A percentile compares a stretch with the other conserved stretches of the same genome.
Conservation (phyloP, 2,329 filamentous ascomycete species). For the Dothideomycetidae sp. region DNA sequence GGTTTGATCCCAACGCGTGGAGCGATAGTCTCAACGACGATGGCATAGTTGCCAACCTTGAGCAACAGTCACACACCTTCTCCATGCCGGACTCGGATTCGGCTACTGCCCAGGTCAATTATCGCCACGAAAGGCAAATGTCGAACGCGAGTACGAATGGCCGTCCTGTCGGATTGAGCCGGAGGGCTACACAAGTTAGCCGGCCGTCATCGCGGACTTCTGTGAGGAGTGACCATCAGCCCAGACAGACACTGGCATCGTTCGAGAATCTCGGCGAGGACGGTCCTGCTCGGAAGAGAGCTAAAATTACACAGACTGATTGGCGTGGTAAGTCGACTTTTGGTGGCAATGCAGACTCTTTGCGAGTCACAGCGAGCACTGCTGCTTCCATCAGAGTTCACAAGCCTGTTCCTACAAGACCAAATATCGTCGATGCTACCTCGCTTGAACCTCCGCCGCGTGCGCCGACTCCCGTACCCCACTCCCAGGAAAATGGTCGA, state of each 20-base stretch:
- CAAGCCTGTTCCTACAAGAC: constrained; percentile 49
- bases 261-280: constrained; percentile 34
- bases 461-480: constrained; percentile 61
- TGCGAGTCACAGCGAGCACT: constrained; percentile 82
- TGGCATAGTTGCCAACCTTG: constrained; percentile 4
- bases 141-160: constrained; percentile 7
- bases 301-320: constrained; percentile 59
- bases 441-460: constrained; percentile 60
- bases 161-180: not conserved
- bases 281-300: constrained; percentile 57
- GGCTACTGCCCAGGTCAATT: not conserved
- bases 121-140: constrained; percentile 6
- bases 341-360: constrained; percentile 51
- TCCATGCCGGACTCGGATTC: not conserved
- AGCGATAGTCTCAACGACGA: constrained; percentile 40
- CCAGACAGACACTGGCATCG: constrained; percentile 10
- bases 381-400: constrained; percentile 77
- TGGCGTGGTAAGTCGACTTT: constrained; percentile 60
- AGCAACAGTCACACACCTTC: constrained; percentile 7
- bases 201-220: constrained; percentile 26
- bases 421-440: constrained; percentile 33
- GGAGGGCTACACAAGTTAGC: constrained; percentile 2
- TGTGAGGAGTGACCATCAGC: constrained; percentile 20
- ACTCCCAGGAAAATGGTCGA: constrained; percentile 20
- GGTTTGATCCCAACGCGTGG: constrained; percentile 64